phyloP scores from a whole-genome alignment of 2,329 filamentous ascomycete species.

The Xylaria sp. region DNA sequence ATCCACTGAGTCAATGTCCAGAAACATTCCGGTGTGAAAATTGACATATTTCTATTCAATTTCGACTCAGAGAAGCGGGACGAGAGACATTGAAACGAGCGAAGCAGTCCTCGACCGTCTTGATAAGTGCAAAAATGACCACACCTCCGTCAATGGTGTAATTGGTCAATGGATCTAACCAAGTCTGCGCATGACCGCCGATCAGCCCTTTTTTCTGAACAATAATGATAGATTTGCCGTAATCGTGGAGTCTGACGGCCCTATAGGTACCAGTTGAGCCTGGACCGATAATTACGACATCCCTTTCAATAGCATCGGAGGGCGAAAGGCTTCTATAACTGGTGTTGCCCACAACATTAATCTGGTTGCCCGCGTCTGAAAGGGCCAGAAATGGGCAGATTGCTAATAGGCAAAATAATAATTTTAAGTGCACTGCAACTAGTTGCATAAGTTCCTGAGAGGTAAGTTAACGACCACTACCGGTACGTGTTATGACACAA shows the following conservation, averaged over 20 bases:
- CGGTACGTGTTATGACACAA: too few relatives aligned
- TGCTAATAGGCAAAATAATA: too few relatives aligned
- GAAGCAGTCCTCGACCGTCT: constrained; percentile 29
- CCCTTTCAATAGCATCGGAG: constrained; percentile 35
- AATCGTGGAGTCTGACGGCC: constrained; percentile 47
- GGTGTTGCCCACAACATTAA: too few relatives aligned
- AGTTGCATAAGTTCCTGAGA: too few relatives aligned
- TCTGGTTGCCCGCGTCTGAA: too few relatives aligned
- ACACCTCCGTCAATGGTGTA: constrained; percentile 22
- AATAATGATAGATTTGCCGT: constrained; percentile 48
- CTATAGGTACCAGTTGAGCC: constrained; percentile 51
- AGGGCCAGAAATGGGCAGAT: too few relatives aligned
- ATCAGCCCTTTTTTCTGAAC: constrained; percentile 50
- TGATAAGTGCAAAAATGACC: constrained; percentile 14
- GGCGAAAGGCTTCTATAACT: too few relatives aligned
- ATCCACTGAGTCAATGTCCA: background rate
- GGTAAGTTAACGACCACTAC: too few relatives aligned
- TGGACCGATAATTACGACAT: constrained; percentile 51
- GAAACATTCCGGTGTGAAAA: background rate
- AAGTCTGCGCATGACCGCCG: constrained; percentile 42
- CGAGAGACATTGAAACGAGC: constrained; percentile 2
- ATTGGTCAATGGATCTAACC: constrained; percentile 16
- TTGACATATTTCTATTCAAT: background rate
- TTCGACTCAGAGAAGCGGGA: too few relatives aligned
- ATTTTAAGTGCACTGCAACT: too few relatives aligned